A percentile compares a stretch with the other conserved stretches of the same genome.
phyloP scores from a whole-genome alignment of 108 stramenopile genomes.

The Mediolabrus comicus region DNA sequence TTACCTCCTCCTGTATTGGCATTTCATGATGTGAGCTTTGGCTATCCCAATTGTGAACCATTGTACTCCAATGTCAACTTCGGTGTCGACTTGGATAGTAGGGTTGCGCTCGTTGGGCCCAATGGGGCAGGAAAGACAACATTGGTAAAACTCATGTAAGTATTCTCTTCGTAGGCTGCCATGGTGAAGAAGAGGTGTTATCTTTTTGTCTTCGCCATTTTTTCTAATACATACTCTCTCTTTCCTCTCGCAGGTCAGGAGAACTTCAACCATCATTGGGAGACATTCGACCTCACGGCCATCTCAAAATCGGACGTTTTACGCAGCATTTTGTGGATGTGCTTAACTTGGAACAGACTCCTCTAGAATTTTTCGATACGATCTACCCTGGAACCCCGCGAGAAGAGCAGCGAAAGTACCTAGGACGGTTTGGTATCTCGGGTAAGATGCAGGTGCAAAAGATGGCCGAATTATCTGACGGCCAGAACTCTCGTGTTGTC shows the following conservation, averaged over 20 bases:
- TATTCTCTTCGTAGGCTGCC: no score
- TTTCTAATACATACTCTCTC: no score
- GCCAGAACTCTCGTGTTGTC: slow-evolving; percentile 95
- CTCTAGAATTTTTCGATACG: slow-evolving; percentile 93
- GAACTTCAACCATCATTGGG: slow-evolving; percentile 91
- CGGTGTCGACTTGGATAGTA: slow-evolving; percentile 97
- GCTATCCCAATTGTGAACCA: slow-evolving; percentile 92
- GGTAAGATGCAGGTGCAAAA: slow-evolving; percentile 92
- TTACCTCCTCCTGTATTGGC: slow-evolving; percentile 98
- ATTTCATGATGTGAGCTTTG: slow-evolving; percentile 95
- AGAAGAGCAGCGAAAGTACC: slow-evolving; percentile 86
- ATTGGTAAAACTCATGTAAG: slow-evolving; percentile 61
- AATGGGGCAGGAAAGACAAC: slow-evolving; percentile 88
- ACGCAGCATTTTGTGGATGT: slow-evolving; percentile 99
- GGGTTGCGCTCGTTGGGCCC: slow-evolving; percentile 94
- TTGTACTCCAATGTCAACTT: slow-evolving; percentile 93
- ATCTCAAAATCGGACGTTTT: slow-evolving; percentile 94
- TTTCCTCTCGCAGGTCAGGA: slow-evolving; percentile 93
- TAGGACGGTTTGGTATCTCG: slow-evolving; percentile 97
- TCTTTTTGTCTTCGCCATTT: no score
- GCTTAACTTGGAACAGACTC: slow-evolving; percentile 91
- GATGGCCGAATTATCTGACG: slow-evolving; percentile 92
- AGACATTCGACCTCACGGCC: slow-evolving; percentile 95
- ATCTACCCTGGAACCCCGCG: slow-evolving; percentile 77
- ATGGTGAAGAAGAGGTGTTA: no score